Evolutionary conservation across 73 alveolate genomes (phyloP).

Genomic region (Blepharisma stoltei): DNA sequence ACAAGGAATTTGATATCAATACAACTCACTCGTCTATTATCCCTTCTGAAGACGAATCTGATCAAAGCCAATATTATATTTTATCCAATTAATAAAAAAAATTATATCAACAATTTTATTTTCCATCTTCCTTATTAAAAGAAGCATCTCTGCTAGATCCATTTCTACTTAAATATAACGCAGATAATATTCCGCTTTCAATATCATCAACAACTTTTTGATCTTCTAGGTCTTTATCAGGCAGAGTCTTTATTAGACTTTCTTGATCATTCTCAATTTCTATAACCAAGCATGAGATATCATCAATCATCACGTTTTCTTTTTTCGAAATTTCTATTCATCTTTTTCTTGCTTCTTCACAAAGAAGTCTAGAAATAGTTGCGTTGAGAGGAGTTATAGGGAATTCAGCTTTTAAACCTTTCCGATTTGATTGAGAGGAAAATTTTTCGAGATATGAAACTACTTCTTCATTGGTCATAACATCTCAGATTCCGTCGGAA

Average conservation of each 20-base stretch:
- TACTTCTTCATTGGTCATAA: constrained; percentile 30
- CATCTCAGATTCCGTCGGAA: constrained; percentile 56
- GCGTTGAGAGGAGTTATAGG: not conserved
- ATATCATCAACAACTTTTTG: too few relatives aligned
- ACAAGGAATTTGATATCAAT: too few relatives aligned
- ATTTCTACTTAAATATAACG: too few relatives aligned
- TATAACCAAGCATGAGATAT: constrained; percentile 23
- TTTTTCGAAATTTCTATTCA: constrained; percentile 9
- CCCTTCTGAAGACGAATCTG: too few relatives aligned
- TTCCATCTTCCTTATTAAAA: too few relatives aligned
- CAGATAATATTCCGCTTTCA: too few relatives aligned
- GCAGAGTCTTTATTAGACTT: not conserved
- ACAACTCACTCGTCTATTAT: too few relatives aligned
- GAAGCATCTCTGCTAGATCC: too few relatives aligned
- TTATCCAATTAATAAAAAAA: too few relatives aligned
- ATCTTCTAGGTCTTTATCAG: too few relatives aligned
- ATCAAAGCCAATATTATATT: too few relatives aligned
- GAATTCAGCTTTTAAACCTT: not conserved
- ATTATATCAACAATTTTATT: too few relatives aligned
- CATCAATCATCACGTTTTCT: constrained; percentile 34
- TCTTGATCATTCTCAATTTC: constrained; percentile 14
- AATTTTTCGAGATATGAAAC: constrained; percentile 9
- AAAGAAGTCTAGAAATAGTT: constrained; percentile 21
- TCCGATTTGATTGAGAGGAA: not conserved
- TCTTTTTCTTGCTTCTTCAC: constrained; percentile 32